These are phyloP conservation scores for Tetrastigma voinierianum DNA, from an alignment of 164 flowering plant species.

Conservation along the genomic window DNA sequence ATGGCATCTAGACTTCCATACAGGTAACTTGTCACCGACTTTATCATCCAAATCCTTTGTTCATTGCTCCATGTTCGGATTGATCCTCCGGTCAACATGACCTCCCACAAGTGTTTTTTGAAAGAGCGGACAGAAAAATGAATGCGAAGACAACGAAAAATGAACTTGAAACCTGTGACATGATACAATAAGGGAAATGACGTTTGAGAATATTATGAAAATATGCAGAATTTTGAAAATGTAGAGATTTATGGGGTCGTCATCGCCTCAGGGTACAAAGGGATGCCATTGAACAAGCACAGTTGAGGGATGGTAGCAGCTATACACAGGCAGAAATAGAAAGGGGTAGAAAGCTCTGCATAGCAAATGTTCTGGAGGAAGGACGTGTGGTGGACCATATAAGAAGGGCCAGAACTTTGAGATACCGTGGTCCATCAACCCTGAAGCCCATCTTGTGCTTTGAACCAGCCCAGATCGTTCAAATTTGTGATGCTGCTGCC, in stretches of 20 bases:
- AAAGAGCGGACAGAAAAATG: constrained; percentile 25
- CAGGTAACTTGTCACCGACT: constrained; percentile 25
- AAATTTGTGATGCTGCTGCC: constrained; percentile 34
- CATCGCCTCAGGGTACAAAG: constrained; percentile 33
- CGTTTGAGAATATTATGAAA: no score
- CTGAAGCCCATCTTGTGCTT: constrained; percentile 38
- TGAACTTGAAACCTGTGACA: constrained; percentile 23
- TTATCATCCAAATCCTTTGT: constrained; percentile 44
- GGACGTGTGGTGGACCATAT: constrained; percentile 33
- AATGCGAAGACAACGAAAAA: constrained; percentile 23
- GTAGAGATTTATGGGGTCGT: no score
- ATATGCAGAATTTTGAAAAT: no score
- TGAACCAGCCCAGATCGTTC: constrained; percentile 32
- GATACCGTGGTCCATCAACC: constrained; percentile 30
- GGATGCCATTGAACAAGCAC: constrained; percentile 37
- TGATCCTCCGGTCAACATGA: constrained; percentile 25
- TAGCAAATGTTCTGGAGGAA: constrained; percentile 32
- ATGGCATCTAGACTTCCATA: constrained; percentile 37
- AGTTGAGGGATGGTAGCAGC: constrained; percentile 48
- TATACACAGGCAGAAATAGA: constrained; percentile 30
- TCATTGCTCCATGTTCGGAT: constrained; percentile 31
- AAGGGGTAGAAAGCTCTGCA: constrained; percentile 22
- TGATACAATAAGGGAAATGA: no score
- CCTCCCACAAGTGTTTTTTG: constrained; percentile 29
- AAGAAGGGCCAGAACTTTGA: constrained; percentile 39